Percentiles rank a stretch among this genome's conserved stretches.
phyloP scores from a whole-genome alignment of 2,329 filamentous ascomycete genomes.

The Malbranchea zuffiana region DNA sequence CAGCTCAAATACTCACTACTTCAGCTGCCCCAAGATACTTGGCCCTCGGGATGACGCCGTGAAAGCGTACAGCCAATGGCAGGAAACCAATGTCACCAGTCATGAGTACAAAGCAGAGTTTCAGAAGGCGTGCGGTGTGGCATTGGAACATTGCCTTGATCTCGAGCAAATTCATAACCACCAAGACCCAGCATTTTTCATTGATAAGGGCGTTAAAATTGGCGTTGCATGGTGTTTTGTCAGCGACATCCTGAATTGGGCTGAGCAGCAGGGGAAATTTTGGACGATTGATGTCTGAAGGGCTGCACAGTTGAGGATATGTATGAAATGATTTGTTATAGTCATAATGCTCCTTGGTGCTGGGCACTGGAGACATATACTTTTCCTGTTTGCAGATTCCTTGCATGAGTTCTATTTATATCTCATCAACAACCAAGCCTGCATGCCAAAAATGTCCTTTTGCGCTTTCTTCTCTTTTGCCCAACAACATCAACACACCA shows the following conservation, averaged over 20 bases:
- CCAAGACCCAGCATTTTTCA: conserved; percentile 23
- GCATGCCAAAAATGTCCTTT: conserved; percentile 19
- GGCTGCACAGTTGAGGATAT: no score
- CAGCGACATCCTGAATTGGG: conserved; percentile 21
- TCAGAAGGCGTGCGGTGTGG: conserved; percentile 18
- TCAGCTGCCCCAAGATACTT: no score
- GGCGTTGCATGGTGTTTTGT: conserved; percentile 24
- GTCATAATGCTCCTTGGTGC: no score
- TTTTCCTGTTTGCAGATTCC: no score
- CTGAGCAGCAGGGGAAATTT: conserved; percentile 1
- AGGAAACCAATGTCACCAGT: no score
- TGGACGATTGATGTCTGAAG: no score
- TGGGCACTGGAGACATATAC: no score
- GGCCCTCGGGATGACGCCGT: not conserved
- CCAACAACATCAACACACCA: conserved; percentile 20
- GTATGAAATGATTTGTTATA: no score
- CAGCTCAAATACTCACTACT: no score
- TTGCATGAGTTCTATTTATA: no score
- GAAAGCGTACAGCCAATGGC: no score
- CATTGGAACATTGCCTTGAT: conserved; percentile 17
- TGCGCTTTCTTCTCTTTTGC: conserved; percentile 15
- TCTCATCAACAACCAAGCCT: conserved; percentile 11
- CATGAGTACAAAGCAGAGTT: no score
- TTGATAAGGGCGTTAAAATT: conserved; percentile 21
- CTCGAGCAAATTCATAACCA: conserved; percentile 23